Percentiles rank a stretch among this genome's conserved stretches.
phyloP scores from a whole-genome alignment of 495 filamentous ascomycete genomes.

The Collariella sp. region DNA sequence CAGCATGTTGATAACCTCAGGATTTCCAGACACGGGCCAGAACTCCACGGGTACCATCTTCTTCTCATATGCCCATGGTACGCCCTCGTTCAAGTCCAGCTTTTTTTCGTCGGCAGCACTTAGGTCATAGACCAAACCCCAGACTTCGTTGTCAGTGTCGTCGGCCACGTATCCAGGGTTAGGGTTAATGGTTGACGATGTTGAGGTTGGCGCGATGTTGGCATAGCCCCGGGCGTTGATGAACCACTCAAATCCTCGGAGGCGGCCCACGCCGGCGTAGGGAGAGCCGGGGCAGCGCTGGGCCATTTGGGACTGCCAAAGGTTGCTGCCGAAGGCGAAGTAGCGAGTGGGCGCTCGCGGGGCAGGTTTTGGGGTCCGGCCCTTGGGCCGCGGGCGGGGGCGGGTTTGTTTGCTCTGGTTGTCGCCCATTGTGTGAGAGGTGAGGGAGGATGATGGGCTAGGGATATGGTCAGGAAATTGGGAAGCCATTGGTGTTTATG shows the following conservation, averaged over 20 bases:
- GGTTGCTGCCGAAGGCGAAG: slow-evolving; percentile 38
- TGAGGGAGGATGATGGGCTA: too few relatives aligned
- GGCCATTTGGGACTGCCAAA: slow-evolving; percentile 34
- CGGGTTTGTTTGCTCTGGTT: background rate
- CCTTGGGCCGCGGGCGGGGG: too few relatives aligned
- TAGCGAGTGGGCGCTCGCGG: slow-evolving; percentile 15
- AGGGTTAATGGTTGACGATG: background rate
- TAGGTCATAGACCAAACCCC: slow-evolving; percentile 35
- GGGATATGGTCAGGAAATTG: too few relatives aligned
- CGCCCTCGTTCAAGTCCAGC: slow-evolving; percentile 32
- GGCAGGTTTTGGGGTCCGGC: background rate
- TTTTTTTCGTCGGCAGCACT: slow-evolving; percentile 22
- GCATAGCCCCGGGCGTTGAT: slow-evolving; percentile 39
- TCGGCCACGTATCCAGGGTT: background rate
- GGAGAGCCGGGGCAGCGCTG: slow-evolving; percentile 31
- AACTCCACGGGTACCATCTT: slow-evolving; percentile 19
- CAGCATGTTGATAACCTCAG: slow-evolving; percentile 20
- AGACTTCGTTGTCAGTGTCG: slow-evolving; percentile 22
- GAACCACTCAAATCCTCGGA: slow-evolving; percentile 34
- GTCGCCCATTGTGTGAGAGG: too few relatives aligned
- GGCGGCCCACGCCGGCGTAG: slow-evolving; percentile 28
- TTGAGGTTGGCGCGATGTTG: slow-evolving; percentile 24
- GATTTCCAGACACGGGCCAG: background rate
- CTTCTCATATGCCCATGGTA: slow-evolving; percentile 31
- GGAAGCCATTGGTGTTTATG: too few relatives aligned